A percentile compares a stretch with the other conserved stretches of the same genome.
These are phyloP conservation scores for Pulveroboletus sp. DNA, from an alignment of 768 basidiomycete species.

Conservation along the genomic window DNA sequence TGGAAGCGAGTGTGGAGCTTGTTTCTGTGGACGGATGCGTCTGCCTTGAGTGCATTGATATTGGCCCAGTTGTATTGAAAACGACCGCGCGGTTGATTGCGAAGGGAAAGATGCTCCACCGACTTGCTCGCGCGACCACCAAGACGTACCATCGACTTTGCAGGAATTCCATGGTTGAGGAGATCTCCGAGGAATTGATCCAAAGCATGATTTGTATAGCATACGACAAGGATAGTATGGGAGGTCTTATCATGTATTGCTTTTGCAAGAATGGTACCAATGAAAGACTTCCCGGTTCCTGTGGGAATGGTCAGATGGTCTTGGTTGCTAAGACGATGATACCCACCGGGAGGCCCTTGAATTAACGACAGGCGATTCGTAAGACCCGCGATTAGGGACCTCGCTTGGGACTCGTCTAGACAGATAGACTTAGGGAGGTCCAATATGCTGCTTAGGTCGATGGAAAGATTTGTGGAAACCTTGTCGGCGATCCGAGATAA, in stretches of 20 bases:
- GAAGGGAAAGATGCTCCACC: slow-evolving; percentile 46
- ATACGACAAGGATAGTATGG: slow-evolving; percentile 58
- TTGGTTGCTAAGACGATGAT: not conserved
- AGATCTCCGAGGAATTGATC: slow-evolving; percentile 67
- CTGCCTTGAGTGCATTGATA: slow-evolving; percentile 22
- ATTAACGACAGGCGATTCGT: slow-evolving; percentile 56
- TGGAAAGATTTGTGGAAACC: slow-evolving; percentile 29
- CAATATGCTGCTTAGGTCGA: slow-evolving; percentile 40
- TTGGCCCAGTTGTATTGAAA: not conserved
- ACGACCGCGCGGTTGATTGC: slow-evolving; percentile 6
- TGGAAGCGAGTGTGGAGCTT: slow-evolving; percentile 13
- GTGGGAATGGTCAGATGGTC: not conserved
- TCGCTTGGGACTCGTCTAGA: slow-evolving; percentile 51
- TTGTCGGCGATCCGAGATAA: slow-evolving; percentile 20
- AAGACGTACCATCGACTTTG: slow-evolving; percentile 49
- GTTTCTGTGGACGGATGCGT: slow-evolving; percentile 34
- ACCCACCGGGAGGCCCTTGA: slow-evolving; percentile 67
- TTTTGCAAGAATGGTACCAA: slow-evolving; percentile 63
- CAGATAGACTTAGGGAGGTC: slow-evolving; percentile 33
- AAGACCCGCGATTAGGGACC: slow-evolving; percentile 48
- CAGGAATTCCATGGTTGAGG: slow-evolving; percentile 54
- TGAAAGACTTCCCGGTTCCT: slow-evolving; percentile 76
- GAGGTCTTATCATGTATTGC: slow-evolving; percentile 45
- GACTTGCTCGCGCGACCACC: slow-evolving; percentile 49
- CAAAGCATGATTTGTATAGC: slow-evolving; percentile 72